Base-by-base conservation (phyloP, 2,329 filamentous ascomycete genomes). In the Trichothecium sympodiale region DNA sequence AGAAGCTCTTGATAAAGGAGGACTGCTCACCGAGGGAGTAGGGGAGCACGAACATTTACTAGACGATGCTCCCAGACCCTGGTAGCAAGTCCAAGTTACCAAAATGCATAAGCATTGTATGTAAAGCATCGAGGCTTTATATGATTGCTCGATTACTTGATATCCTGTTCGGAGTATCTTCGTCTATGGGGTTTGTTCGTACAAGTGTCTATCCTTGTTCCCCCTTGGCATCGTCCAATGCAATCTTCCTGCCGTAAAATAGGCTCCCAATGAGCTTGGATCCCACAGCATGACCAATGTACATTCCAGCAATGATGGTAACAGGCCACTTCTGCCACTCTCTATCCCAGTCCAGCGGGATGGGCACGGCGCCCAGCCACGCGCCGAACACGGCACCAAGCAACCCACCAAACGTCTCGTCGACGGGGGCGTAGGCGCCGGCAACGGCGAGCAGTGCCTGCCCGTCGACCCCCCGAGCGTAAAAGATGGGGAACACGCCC, bases 301-400 rank as follows among this genome's bases (percentile, higher is more conserved):
- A 96, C 14, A 83, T 69, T 3, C 91, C 91, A 2, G 74, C 77
- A 4, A 96, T 61, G 39, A 98, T 83, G 0, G 91, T 98, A 33
- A 96, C 80, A 0, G 91, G 91, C 83, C 89, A 98, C 57, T 81
- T 84, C 72, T 98, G 91, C 91, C 91, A 98, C 48, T 94, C 87
- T n/a, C 91, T 78, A 56, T 98, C 91, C 89, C 89, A 96, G 56
- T 98, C 91, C 46, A 98, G 65, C 2, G 91, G 91, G 47, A 98
- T 96, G 0, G 93, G 91, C 36, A 96, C 77, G 7, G 91, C 91
- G 4, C 91, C 91, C 29, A 94, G 62, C 91, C 91, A 96, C 29
- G 85, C 86, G 5, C 91, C 91, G 2, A 89, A 49, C 17, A 81
- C 64, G 0, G 77, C 78, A 5, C 91, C 91, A n/a, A 88, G 57